Conservation (phyloP, 306 rosid genomes). For the Fragaria nilgerrensis region DNA sequence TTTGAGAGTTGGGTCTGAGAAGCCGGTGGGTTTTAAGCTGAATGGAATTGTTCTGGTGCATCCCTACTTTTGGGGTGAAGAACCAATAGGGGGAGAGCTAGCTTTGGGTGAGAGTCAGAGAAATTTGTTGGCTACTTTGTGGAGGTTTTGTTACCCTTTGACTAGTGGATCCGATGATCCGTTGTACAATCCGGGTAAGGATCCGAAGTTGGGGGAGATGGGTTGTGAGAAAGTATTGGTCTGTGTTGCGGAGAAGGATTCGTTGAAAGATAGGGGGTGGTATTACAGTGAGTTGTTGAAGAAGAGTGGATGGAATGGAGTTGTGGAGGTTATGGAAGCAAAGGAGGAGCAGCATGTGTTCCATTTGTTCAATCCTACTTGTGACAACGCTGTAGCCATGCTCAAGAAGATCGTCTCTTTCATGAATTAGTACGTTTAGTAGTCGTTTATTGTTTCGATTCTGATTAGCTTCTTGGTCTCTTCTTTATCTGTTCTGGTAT, state of each 20-base stretch:
- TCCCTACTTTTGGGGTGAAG: conserved; percentile 42
- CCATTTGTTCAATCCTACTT: conserved; percentile 4
- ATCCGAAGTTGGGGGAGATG: conserved; percentile 19
- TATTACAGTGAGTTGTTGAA: conserved; percentile 12
- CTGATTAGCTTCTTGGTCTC: neutral
- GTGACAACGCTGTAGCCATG: conserved; percentile 20
- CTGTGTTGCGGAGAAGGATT: conserved; percentile 37
- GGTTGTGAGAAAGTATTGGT: conserved; percentile 30
- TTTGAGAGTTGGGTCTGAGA: conserved; percentile 12
- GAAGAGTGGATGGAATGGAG: conserved; percentile 24
- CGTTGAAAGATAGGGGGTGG: conserved; percentile 23
- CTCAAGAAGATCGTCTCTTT: neutral
- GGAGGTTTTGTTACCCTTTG: conserved; percentile 8
- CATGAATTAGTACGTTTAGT: neutral
- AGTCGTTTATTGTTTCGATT: too few relatives aligned
- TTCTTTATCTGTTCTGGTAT: neutral
- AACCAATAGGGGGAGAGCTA: neutral
- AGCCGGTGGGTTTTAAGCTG: conserved; percentile 16
- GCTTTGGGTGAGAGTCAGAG: neutral
- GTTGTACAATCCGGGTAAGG: conserved; percentile 26
- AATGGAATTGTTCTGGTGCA: conserved; percentile 47
- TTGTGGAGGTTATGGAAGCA: conserved; percentile 14
- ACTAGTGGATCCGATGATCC: conserved; percentile 29
- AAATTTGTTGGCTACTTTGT: neutral
- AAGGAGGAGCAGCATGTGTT: conserved; percentile 22